A percentile compares a stretch with the other conserved stretches of the same genome.
Evolutionary conservation across 768 basidiomycete genomes (phyloP).

Genomic region (Stropharia rugosoannulata): DNA sequence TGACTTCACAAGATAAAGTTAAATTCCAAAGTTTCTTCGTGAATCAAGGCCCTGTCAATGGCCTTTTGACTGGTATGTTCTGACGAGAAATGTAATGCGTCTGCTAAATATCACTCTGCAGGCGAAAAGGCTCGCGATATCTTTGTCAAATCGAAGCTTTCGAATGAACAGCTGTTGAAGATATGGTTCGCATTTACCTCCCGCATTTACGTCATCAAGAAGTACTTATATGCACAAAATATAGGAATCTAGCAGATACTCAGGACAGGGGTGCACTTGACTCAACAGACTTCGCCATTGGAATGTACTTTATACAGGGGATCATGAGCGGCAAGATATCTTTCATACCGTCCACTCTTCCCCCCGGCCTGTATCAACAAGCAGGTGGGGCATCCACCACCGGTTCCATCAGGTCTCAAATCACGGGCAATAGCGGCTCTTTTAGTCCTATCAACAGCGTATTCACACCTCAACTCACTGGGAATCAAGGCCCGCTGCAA

Average conservation of each 20-base stretch:
- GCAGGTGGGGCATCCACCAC: conserved; percentile 49
- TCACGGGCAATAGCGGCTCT: conserved; percentile 62
- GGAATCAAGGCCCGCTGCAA: conserved; percentile 48
- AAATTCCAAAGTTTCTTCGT: conserved; percentile 85
- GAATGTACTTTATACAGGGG: conserved; percentile 96
- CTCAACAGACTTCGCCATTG: conserved; percentile 88
- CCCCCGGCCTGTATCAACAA: conserved; percentile 84
- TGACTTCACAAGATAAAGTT: conserved; percentile 77
- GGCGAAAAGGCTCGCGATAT: conserved; percentile 89
- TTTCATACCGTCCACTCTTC: conserved; percentile 70
- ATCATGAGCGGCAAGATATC: conserved; percentile 78
- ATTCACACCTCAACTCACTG: conserved; percentile 65
- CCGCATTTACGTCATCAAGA: not conserved
- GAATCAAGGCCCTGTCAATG: conserved; percentile 67
- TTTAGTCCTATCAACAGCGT: conserved; percentile 52
- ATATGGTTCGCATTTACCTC: conserved; percentile 68
- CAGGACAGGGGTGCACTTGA: conserved; percentile 90
- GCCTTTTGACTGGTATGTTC: conserved; percentile 67
- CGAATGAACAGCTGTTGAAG: conserved; percentile 83
- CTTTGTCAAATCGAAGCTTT: conserved; percentile 88
- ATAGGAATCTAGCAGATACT: conserved; percentile 93
- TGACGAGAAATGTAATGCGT: not conserved
- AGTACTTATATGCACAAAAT: conserved; percentile 6
- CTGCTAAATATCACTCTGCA: conserved; percentile 22
- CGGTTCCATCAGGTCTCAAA: conserved; percentile 43